These are phyloP conservation scores for Sporothrix inflata DNA, from an alignment of 2,329 filamentous ascomycete genomes.

Conservation along the genomic window DNA sequence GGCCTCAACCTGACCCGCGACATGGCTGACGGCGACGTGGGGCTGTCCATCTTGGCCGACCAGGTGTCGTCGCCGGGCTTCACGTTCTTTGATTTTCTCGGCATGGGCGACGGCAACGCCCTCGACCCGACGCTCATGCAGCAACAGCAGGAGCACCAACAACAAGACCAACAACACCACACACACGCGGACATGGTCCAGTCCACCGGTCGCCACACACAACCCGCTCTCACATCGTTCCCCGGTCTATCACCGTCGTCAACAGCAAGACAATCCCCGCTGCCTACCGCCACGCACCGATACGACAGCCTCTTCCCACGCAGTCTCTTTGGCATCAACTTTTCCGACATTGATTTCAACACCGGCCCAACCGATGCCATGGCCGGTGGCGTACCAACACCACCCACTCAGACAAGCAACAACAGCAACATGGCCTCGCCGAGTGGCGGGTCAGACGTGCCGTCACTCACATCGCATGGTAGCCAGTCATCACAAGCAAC, in stretches of 20 bases:
- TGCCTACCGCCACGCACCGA: background rate
- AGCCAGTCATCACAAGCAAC: slow-evolving; percentile 1
- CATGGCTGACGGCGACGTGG: slow-evolving; percentile 18
- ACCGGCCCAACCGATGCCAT: background rate
- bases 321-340: slow-evolving; percentile 25
- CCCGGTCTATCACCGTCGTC: background rate
- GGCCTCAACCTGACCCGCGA: background rate
- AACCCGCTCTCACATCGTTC: background rate
- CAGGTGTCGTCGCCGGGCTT: slow-evolving; percentile 35
- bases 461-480: background rate
- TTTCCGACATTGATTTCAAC: slow-evolving; percentile 26
- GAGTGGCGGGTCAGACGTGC: background rate
- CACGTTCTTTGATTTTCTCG: slow-evolving; percentile 41
- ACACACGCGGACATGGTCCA: background rate
- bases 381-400: slow-evolving; percentile 13
- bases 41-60: slow-evolving; percentile 7
- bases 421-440: slow-evolving; percentile 11
- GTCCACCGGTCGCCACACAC: background rate
- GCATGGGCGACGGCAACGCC: slow-evolving; percentile 9
- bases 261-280: background rate
- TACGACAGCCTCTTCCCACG: slow-evolving; percentile 17
- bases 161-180: slow-evolving; percentile 5
- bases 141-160: background rate
- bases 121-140: background rate
- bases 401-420: background rate